Percentiles rank a stretch among this genome's conserved stretches.
phyloP scores from a whole-genome alignment of 805 yeast genomes.

The Yamadazyma philogaea region DNA sequence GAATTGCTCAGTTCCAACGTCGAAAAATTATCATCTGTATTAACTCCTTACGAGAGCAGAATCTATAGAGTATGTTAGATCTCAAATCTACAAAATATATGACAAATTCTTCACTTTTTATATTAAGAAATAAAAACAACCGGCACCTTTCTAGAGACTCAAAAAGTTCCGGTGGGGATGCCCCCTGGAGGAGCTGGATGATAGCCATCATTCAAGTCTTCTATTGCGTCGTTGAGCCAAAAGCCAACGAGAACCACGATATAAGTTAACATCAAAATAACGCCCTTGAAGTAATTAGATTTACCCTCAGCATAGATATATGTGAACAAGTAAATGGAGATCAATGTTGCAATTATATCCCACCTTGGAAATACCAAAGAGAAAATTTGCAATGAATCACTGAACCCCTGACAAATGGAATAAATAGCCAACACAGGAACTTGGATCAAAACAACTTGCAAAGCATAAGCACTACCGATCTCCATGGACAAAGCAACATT shows the following conservation, averaged over 20 bases:
- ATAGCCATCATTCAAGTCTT: conserved; percentile 28
- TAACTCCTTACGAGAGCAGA: conserved; percentile 47
- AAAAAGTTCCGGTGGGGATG: neutral
- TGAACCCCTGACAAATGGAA: conserved; percentile 50
- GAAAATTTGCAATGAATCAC: conserved; percentile 51
- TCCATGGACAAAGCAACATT: conserved; percentile 97
- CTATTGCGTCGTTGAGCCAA: conserved; percentile 53
- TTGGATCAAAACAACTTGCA: conserved; percentile 91
- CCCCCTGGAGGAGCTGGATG: neutral
- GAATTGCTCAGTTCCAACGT: conserved; percentile 32
- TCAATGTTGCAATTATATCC: conserved; percentile 85
- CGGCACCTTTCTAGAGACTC: neutral
- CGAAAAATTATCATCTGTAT: conserved; percentile 19
- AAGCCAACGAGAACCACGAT: conserved; percentile 76
- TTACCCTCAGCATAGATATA: conserved; percentile 96
- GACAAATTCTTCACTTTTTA: neutral
- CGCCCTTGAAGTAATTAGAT: conserved; percentile 93
- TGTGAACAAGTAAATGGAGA: conserved; percentile 85
- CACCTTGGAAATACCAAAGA: conserved; percentile 90
- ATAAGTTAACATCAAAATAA: conserved; percentile 77
- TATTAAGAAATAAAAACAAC: conserved; percentile 1
- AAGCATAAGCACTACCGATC: conserved; percentile 95
- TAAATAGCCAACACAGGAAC: conserved; percentile 85
- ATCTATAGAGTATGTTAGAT: conserved; percentile 20
- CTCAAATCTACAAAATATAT: neutral